These are phyloP conservation scores for Melampsora larici-populina DNA, from an alignment of 1,284 basidiomycete genomes.

Conservation along the genomic window DNA sequence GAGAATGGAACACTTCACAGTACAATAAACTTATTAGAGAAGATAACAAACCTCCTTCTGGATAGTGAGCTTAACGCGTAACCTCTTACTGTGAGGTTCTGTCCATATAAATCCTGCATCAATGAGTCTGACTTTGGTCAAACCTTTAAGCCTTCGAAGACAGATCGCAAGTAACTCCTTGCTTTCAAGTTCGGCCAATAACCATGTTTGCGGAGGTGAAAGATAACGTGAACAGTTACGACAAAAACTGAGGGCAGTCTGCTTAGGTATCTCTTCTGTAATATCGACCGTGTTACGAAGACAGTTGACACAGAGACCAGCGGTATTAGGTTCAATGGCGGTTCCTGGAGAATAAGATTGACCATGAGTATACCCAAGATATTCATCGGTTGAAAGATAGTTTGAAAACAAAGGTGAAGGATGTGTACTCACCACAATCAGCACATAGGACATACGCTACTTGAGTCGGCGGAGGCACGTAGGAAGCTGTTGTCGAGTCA, in stretches of 20 bases:
- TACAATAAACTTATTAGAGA: background rate
- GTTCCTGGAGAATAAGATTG: conserved; percentile 10
- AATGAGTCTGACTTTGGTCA: conserved; percentile 89
- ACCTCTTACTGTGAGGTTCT: conserved; percentile 90
- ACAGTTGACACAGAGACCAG: conserved; percentile 91
- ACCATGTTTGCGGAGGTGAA: conserved; percentile 85
- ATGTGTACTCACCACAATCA: conserved; percentile 66
- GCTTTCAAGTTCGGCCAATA: conserved; percentile 80
- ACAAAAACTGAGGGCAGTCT: conserved; percentile 90
- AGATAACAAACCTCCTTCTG: conserved; percentile 77
- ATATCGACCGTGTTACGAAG: conserved; percentile 92
- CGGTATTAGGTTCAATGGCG: conserved; percentile 83
- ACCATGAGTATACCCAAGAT: background rate
- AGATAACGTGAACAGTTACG: conserved; percentile 94
- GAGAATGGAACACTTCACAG: background rate
- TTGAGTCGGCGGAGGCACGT: conserved; percentile 30
- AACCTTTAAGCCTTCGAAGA: conserved; percentile 84
- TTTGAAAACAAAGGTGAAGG: background rate
- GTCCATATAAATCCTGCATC: conserved; percentile 99
- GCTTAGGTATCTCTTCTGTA: conserved; percentile 96
- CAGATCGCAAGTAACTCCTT: conserved; percentile 73
- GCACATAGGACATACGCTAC: conserved; percentile 53
- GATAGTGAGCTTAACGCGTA: conserved; percentile 90
- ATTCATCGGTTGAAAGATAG: background rate
- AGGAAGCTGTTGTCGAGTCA: conserved; percentile 30